These are phyloP conservation scores for Vigna mungo DNA, from an alignment of 306 rosid species.

Conservation along the genomic window DNA sequence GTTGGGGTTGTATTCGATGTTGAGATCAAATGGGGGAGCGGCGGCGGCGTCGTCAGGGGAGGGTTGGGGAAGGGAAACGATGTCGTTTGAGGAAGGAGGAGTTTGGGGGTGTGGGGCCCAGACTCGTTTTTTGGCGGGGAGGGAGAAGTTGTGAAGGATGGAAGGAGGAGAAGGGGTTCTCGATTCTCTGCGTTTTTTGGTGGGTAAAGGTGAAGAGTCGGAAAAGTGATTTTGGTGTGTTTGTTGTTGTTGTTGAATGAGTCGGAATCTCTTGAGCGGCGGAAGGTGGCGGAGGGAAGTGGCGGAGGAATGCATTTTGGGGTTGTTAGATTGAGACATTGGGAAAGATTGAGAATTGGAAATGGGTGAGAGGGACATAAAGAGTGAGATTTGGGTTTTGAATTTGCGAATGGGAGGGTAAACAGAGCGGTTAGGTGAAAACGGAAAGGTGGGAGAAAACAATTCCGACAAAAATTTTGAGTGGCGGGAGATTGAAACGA, in stretches of 20 bases:
- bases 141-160: constrained; percentile 36
- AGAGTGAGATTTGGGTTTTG: neutral
- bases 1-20: constrained; percentile 58
- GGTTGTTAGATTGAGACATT: neutral
- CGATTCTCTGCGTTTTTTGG: constrained; percentile 77
- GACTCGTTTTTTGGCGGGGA: constrained; percentile 85
- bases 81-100: constrained; percentile 1
- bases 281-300: constrained; percentile 57
- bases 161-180: constrained; percentile 40
- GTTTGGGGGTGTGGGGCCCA: constrained; percentile 56
- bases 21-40: constrained; percentile 57
- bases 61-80: neutral
- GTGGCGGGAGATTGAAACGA: neutral
- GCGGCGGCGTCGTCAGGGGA: neutral
- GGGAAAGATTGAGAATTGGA: neutral
- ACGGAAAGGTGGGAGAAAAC: neutral
- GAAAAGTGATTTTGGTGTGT: neutral
- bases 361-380: neutral
- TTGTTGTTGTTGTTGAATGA: constrained; percentile 58
- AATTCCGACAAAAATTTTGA: too few relatives aligned
- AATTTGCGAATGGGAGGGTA: neutral
- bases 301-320: constrained; percentile 57
- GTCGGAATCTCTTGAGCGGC: constrained; percentile 69
- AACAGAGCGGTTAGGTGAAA: neutral
- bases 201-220: constrained; percentile 50